A percentile compares a stretch with the other conserved stretches of the same genome.
These are phyloP conservation scores for Rhodotorula sp. DNA, from an alignment of 1,284 basidiomycete species.

Conservation along the genomic window DNA sequence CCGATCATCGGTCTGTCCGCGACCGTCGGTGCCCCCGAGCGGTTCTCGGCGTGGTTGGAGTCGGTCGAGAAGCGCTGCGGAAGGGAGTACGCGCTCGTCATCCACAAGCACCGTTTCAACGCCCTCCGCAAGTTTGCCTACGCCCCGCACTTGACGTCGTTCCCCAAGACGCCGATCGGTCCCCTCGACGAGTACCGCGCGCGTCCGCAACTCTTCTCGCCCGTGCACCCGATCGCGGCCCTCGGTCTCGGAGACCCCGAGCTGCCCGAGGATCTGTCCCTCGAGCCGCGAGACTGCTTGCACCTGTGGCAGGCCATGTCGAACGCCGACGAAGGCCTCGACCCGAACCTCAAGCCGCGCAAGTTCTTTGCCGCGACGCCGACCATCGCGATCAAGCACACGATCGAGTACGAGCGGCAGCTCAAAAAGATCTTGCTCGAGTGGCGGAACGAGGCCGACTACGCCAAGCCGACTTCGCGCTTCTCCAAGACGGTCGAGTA, in stretches of 20 bases:
- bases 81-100: slow-evolving; percentile 60
- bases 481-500: slow-evolving; percentile 53
- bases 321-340: slow-evolving; percentile 47
- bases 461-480: slow-evolving; percentile 49
- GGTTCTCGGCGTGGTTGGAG: slow-evolving; percentile 64
- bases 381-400: slow-evolving; percentile 58
- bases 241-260: slow-evolving; percentile 57
- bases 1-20: slow-evolving; percentile 71
- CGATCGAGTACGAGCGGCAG: slow-evolving; percentile 60
- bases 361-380: slow-evolving; percentile 53
- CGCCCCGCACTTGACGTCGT: slow-evolving; percentile 42
- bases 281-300: slow-evolving; percentile 62
- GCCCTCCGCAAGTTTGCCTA: slow-evolving; percentile 68
- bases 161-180: slow-evolving; percentile 36
- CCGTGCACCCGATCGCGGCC: slow-evolving; percentile 63
- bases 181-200: slow-evolving; percentile 39
- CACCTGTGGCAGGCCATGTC: slow-evolving; percentile 56
- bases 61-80: slow-evolving; percentile 62
- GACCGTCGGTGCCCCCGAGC: slow-evolving; percentile 64
- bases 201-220: slow-evolving; percentile 46
- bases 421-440: slow-evolving; percentile 56
- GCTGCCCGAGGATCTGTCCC: slow-evolving; percentile 62
- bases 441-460: slow-evolving; percentile 53
- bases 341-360: slow-evolving; percentile 53
- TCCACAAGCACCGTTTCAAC: slow-evolving; percentile 67